These are phyloP conservation scores for Chlamydomonas applanata DNA, from an alignment of 139 green algal species.

Conservation along the genomic window DNA sequence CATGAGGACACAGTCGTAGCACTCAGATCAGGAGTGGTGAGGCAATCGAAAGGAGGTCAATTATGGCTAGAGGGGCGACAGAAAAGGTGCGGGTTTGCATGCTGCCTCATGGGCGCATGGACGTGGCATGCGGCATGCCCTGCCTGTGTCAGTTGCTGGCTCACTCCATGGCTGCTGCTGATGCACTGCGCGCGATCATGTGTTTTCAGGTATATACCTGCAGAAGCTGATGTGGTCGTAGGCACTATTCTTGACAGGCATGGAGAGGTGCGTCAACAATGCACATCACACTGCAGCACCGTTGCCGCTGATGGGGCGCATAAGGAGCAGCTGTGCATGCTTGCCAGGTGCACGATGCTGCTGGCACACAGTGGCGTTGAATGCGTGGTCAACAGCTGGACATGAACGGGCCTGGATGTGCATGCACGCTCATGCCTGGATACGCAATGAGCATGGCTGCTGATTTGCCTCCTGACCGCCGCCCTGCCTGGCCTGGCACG, in stretches of 20 bases:
- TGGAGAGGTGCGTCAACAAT: constrained; percentile 50
- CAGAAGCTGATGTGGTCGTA: constrained; percentile 68
- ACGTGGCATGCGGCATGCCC: too few relatives aligned
- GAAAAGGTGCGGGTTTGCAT: constrained; percentile 63
- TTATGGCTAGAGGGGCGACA: constrained; percentile 74
- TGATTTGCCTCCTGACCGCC: neutral
- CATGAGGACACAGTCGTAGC: constrained; percentile 52
- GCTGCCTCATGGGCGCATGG: too few relatives aligned
- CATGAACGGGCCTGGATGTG: neutral
- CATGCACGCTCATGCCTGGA: too few relatives aligned
- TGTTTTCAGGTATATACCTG: constrained; percentile 73
- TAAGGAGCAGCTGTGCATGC: too few relatives aligned
- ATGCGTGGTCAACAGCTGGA: neutral
- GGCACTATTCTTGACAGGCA: constrained; percentile 67
- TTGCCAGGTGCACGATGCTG: too few relatives aligned
- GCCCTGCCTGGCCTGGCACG: neutral
- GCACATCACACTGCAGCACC: neutral
- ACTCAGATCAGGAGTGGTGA: constrained; percentile 58
- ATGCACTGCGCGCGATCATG: neutral
- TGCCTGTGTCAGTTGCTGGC: too few relatives aligned
- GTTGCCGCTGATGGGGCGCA: too few relatives aligned
- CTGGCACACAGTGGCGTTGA: too few relatives aligned
- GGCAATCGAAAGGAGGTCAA: constrained; percentile 49
- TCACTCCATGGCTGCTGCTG: neutral
- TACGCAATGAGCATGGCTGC: neutral